Percentiles rank a stretch among this genome's conserved stretches.
Evolutionary conservation across 768 basidiomycete species (phyloP).

Genomic region (Cystofilobasidium macerans): DNA sequence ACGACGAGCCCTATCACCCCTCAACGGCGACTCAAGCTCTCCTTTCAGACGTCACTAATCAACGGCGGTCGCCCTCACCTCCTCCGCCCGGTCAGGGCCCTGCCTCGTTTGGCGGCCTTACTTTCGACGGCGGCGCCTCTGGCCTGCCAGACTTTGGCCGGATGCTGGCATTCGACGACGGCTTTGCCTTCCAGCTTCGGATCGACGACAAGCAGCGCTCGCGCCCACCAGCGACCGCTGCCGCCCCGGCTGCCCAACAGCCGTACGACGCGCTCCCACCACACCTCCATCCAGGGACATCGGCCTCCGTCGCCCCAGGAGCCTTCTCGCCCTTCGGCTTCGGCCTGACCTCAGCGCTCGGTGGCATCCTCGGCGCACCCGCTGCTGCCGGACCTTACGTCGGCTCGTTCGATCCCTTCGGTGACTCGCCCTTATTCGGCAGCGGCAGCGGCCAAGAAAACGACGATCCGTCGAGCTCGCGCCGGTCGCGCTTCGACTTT

Average conservation of each 20-base stretch:
- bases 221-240: neutral
- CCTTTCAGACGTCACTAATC: slow-evolving; percentile 67
- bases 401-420: slow-evolving; percentile 35
- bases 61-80: slow-evolving; percentile 48
- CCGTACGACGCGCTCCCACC: neutral
- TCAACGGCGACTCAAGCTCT: slow-evolving; percentile 73
- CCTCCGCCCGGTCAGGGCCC: slow-evolving; percentile 3
- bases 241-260: neutral
- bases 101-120: neutral
- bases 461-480: slow-evolving; percentile 23
- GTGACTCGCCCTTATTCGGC: slow-evolving; percentile 20
- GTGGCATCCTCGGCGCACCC: slow-evolving; percentile 2
- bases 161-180: slow-evolving; percentile 25
- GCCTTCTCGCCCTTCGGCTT: slow-evolving; percentile 25
- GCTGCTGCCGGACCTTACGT: slow-evolving; percentile 24
- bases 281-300: neutral
- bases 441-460: neutral
- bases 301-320: no score
- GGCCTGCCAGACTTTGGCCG: neutral
- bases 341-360: neutral
- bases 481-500: slow-evolving; percentile 33
- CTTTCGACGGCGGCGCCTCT: neutral
- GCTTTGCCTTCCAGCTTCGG: slow-evolving; percentile 11
- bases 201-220: neutral
- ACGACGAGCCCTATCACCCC: slow-evolving; percentile 55